Percentiles rank a stretch among this genome's conserved stretches.
These are phyloP conservation scores for Clarkia xantiana DNA, from an alignment of 345 rosid species.

Conservation along the genomic window DNA sequence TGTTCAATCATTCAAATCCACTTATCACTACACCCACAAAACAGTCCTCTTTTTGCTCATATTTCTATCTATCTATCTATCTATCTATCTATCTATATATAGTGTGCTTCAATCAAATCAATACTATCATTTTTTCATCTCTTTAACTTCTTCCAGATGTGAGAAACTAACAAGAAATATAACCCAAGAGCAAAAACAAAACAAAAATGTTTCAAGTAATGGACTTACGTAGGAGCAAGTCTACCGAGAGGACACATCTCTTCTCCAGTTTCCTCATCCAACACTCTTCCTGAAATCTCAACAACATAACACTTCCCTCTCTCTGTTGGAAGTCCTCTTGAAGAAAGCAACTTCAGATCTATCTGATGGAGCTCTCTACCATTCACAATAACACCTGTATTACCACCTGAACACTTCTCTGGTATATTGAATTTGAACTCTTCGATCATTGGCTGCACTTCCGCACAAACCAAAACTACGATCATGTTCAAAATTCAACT, in stretches of 20 bases:
- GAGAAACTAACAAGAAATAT: no score
- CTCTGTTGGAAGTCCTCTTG: conserved; percentile 44
- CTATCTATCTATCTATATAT: no score
- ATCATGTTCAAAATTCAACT: background rate
- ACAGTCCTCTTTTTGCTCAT: no score
- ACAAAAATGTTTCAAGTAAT: background rate
- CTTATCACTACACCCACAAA: no score
- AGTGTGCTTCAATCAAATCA: no score
- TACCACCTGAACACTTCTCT: conserved; percentile 52
- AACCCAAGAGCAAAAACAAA: no score
- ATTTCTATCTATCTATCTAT: no score
- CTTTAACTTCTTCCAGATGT: background rate
- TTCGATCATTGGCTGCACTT: conserved; percentile 48
- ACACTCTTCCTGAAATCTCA: conserved; percentile 56
- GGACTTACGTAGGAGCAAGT: conserved; percentile 66
- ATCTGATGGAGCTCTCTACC: conserved; percentile 67
- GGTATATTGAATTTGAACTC: conserved; percentile 57
- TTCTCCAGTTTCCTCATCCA: conserved; percentile 53
- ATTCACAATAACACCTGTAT: conserved; percentile 50
- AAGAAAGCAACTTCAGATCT: conserved; percentile 45
- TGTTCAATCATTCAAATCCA: conserved; percentile 15
- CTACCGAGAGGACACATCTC: conserved; percentile 49
- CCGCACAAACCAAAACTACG: background rate
- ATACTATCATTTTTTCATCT: background rate
- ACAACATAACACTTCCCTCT: conserved; percentile 37